Conservation (phyloP, 192 early-diverging fungal species). For the Coemansia sp. region DNA sequence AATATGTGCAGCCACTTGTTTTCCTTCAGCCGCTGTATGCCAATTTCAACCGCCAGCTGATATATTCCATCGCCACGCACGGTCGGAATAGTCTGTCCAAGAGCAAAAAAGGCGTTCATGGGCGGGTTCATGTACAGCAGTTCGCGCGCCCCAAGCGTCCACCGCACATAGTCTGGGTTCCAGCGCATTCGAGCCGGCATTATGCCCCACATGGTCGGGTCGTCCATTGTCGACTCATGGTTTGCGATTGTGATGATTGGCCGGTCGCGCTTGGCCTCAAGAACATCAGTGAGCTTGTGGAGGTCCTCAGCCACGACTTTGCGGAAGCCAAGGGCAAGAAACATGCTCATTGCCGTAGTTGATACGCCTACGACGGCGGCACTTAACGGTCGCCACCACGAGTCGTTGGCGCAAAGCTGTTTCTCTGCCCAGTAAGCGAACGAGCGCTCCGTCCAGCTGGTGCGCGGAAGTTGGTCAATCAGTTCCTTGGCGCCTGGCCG, state of each 20-base stretch:
- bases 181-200: constrained; percentile 58
- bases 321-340: constrained; percentile 31
- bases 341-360: constrained; percentile 18
- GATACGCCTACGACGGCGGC: constrained; percentile 23
- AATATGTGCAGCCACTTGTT: constrained; percentile 88
- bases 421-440: constrained; percentile 41
- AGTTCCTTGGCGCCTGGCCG: constrained; percentile 15
- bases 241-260: constrained; percentile 74
- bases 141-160: constrained; percentile 86
- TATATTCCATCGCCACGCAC: constrained; percentile 81
- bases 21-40: constrained; percentile 62
- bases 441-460: constrained; percentile 37
- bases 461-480: constrained; percentile 24
- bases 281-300: constrained; percentile 58
- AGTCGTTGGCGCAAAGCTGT: constrained; percentile 21
- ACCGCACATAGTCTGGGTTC: constrained; percentile 59
- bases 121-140: constrained; percentile 72
- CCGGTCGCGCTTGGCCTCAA: constrained; percentile 56
- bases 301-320: constrained; percentile 53
- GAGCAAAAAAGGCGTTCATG: constrained; percentile 61
- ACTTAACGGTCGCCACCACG: constrained; percentile 47
- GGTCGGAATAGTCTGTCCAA: constrained; percentile 79
- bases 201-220: constrained; percentile 73
- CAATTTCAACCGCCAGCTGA: constrained; percentile 80
- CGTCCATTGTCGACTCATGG: constrained; percentile 70